These are phyloP conservation scores for Panaeolus papilionaceus DNA, from an alignment of 768 basidiomycete species.

Conservation along the genomic window DNA sequence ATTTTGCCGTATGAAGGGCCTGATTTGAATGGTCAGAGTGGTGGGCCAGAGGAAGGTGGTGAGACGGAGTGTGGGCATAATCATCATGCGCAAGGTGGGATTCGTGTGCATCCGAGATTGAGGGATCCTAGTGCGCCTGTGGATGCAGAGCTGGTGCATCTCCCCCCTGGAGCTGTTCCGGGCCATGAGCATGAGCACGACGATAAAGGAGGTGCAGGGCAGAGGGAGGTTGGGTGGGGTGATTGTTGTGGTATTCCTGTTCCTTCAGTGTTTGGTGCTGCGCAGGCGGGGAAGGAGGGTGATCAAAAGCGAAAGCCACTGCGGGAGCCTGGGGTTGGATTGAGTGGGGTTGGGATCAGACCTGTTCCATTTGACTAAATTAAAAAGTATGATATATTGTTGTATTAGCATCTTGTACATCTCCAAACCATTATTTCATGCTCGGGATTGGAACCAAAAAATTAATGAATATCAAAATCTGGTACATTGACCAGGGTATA, in stretches of 20 bases:
- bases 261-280: slow-evolving; percentile 83
- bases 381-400: slow-evolving; percentile 8
- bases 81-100: not conserved
- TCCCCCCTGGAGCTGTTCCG: slow-evolving; percentile 10
- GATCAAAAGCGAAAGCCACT: slow-evolving; percentile 32
- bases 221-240: slow-evolving; percentile 73
- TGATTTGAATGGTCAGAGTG: slow-evolving; percentile 35
- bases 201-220: slow-evolving; percentile 52
- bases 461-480: not conserved
- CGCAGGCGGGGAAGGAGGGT: slow-evolving; percentile 52
- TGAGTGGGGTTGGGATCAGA: slow-evolving; percentile 68
- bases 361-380: slow-evolving; percentile 83
- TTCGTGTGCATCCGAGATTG: slow-evolving; percentile 4
- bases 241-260: slow-evolving; percentile 93
- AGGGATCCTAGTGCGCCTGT: slow-evolving; percentile 1
- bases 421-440: not conserved
- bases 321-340: slow-evolving; percentile 42
- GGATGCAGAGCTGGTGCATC: not conserved
- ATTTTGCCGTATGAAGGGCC: slow-evolving; percentile 75
- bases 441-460: not conserved
- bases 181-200: slow-evolving; percentile 56
- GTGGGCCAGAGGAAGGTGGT: slow-evolving; percentile 3
- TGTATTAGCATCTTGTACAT: not conserved
- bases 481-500: not conserved
- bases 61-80: slow-evolving; percentile 13